Percentiles rank a stretch among this genome's conserved stretches.
Conservation (phyloP, 208 protist species). For the Crithidia bombi region DNA sequence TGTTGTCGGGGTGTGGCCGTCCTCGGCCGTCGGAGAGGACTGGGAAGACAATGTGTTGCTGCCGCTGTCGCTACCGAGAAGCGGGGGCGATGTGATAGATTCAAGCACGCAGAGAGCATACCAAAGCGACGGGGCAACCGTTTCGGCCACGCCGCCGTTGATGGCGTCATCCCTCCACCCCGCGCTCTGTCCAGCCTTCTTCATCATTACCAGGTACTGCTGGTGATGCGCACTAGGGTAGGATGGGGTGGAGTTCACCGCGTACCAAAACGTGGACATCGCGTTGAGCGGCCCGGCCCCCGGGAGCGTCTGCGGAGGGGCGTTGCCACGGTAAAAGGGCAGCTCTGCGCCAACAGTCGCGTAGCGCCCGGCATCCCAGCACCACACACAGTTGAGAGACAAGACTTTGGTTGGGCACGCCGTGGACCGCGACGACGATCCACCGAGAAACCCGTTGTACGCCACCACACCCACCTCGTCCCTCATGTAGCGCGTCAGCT, state of each 20-base stretch:
- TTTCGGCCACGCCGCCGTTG: not conserved
- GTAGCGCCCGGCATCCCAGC: constrained; percentile 6
- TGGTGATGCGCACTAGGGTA: not conserved
- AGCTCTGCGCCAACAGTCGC: not conserved
- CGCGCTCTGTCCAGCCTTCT: not conserved
- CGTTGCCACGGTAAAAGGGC: constrained; percentile 4
- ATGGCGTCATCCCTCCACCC: not conserved
- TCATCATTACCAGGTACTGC: not conserved
- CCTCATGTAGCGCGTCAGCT: not conserved
- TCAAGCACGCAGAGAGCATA: not conserved
- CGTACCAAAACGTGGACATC: not conserved
- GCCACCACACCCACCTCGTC: not conserved
- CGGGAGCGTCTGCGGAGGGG: not conserved
- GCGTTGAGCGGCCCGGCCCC: not conserved
- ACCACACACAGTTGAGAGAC: constrained; percentile 1
- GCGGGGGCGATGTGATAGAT: not conserved
- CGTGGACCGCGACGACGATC: not conserved
- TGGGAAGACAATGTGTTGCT: not conserved
- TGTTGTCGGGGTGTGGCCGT: not conserved
- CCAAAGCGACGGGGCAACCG: not conserved
- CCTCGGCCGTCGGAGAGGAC: not conserved
- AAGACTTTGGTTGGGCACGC: not conserved
- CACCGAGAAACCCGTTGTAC: not conserved
- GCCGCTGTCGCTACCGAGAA: not conserved
- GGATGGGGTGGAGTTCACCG: not conserved